A percentile compares a stretch with the other conserved stretches of the same genome.
These are phyloP conservation scores for Nigrospora sphaerica DNA, from an alignment of 2,329 filamentous ascomycete genomes.

Conservation along the genomic window DNA sequence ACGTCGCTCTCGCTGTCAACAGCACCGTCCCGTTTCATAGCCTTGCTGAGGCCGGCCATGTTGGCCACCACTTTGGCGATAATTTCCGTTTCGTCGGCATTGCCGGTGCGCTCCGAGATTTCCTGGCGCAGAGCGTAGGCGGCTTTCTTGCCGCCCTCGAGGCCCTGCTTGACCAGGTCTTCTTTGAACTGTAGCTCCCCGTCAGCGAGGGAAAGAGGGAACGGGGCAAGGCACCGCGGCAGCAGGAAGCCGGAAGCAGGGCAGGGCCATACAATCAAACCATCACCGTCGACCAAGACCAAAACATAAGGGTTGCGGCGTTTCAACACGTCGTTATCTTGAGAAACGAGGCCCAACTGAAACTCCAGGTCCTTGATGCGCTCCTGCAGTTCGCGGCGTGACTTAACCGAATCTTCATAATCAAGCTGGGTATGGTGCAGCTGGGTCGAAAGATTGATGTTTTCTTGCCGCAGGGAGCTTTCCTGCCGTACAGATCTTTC, in stretches of 20 bases:
- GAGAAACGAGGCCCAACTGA: constrained; percentile 24
- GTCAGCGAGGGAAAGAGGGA: not conserved
- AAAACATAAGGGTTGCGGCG: constrained; percentile 52
- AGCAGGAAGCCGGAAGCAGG: constrained; percentile 6
- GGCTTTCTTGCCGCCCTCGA: constrained; percentile 47
- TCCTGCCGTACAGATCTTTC: too few relatives aligned
- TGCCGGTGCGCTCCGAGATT: constrained; percentile 37
- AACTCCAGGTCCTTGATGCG: constrained; percentile 32
- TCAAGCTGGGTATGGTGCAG: constrained; percentile 40
- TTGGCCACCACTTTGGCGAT: constrained; percentile 51
- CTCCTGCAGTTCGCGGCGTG: constrained; percentile 43
- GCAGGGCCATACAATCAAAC: constrained; percentile 42
- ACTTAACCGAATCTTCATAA: constrained; percentile 39
- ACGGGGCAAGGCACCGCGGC: not conserved
- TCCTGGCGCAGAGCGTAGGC: constrained; percentile 41
- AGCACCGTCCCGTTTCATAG: constrained; percentile 40
- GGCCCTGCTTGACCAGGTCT: constrained; percentile 43
- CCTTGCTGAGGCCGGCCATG: constrained; percentile 39
- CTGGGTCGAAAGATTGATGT: constrained; percentile 29
- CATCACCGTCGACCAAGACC: constrained; percentile 57
- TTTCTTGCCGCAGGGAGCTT: constrained; percentile 34
- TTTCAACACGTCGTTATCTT: constrained; percentile 33
- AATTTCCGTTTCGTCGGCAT: constrained; percentile 42
- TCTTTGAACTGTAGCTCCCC: constrained; percentile 45
- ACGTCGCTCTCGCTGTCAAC: constrained; percentile 37